Evolutionary conservation across 352 stramenopile species (phyloP).

Genomic region (Globisporangium abappressorium): DNA sequence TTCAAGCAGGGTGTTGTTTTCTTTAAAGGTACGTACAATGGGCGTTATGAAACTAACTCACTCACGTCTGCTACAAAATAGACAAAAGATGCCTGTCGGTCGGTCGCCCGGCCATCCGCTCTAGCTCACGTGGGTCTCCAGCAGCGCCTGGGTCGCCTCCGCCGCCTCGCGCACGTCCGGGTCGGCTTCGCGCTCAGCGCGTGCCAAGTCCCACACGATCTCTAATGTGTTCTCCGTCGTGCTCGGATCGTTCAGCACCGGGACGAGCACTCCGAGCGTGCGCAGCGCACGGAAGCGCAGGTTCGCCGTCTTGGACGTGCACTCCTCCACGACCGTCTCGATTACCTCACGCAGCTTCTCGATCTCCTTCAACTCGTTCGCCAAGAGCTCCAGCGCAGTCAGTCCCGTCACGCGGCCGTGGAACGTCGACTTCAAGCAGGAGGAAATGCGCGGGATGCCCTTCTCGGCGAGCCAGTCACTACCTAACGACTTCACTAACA

Average conservation of each 20-base stretch:
- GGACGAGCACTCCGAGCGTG: conserved; percentile 61
- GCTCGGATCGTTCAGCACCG: conserved; percentile 59
- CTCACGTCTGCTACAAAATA: conserved; percentile 16
- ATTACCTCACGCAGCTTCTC: conserved; percentile 71
- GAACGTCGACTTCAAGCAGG: conserved; percentile 74
- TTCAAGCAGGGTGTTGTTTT: background rate
- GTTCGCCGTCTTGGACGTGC: conserved; percentile 76
- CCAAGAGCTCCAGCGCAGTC: conserved; percentile 62
- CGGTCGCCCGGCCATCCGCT: background rate
- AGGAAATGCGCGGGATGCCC: conserved; percentile 51
- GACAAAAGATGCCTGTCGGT: conserved; percentile 10
- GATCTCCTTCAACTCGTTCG: conserved; percentile 53
- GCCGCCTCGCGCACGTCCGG: conserved; percentile 76
- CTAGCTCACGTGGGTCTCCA: conserved; percentile 54
- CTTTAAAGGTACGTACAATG: conserved; percentile 6
- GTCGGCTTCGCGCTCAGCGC: conserved; percentile 60
- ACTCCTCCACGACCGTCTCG: conserved; percentile 67
- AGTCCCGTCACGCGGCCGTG: conserved; percentile 69
- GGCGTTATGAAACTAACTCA: conserved; percentile 8
- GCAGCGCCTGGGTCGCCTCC: conserved; percentile 41
- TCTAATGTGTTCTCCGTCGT: conserved; percentile 72
- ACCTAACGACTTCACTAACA: conserved; percentile 67
- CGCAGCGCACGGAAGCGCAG: conserved; percentile 78
- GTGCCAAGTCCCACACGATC: conserved; percentile 66
- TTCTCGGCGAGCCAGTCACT: conserved; percentile 75